Base-by-base conservation (phyloP, 805 yeast genomes). In the Wickerhamiella azyma region DNA sequence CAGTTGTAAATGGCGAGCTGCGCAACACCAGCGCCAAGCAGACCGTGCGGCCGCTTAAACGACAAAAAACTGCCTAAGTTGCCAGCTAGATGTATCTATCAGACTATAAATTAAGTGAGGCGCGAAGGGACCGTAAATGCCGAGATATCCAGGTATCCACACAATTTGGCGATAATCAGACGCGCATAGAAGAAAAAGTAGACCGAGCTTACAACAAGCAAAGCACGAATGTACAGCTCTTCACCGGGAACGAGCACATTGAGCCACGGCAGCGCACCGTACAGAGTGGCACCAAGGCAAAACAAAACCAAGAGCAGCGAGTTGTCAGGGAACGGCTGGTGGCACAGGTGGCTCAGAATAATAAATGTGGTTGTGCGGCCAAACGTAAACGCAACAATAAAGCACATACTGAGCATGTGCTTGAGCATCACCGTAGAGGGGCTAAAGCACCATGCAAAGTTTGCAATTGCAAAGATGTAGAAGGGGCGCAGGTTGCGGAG, bases 321-420 rank as follows among this genome's bases (percentile, higher is more conserved):
- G 52, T 73, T 55, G 59, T 68, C 66, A 30, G 98, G 98, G 70
- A 83, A 89, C 11, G 67, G 64, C 61, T 85, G 95, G 45, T 75
- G 30, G 9, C 97, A 86, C 55, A 89, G 73, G 61, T 92, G 97
- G 10, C 85, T 85, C 51, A 84, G 70, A 57, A 89, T 92, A 32
- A 67, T 60, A 26, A 67, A 57, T 5, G 71, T 66, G 4, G 70
- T 61, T 49, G 86, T 81, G 57, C 96, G 75, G 3, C 96, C 97
- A 46, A 89, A 95, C 6, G 78, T 71, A 59, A 84, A 88, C 2
- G 96, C 94, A 51, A 81, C 63, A 1, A 86, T 72, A 43, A 81
- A 69, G 1, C 94, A 94, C 56, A 83, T 76, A 26, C 88, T 70
- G 29, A 94, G 81, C 38, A 84, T 59, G 36, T 67, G 67, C 53